Conservation (phyloP, 345 rosid species). For the Erodium maritimum region DNA sequence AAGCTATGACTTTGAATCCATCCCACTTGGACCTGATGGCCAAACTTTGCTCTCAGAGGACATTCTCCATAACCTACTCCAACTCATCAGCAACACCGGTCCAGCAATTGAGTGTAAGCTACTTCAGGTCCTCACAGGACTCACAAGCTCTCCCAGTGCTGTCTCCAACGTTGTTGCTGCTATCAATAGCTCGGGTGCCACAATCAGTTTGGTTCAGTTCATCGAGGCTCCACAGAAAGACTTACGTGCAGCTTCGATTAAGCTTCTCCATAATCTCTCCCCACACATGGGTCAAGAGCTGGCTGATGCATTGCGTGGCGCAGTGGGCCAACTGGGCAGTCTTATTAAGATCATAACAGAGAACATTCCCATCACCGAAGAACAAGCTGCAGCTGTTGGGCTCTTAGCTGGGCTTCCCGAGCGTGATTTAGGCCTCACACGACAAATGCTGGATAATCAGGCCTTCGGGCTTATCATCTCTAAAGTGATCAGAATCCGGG, state of each 20-base stretch:
- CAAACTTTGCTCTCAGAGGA: conserved; percentile 84
- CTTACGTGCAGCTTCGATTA: conserved; percentile 71
- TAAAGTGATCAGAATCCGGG: conserved; percentile 46
- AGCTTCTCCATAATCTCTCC: conserved; percentile 74
- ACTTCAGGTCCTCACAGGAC: conserved; percentile 89
- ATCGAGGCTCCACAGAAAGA: conserved; percentile 72
- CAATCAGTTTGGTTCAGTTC: conserved; percentile 88
- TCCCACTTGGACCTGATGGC: conserved; percentile 53
- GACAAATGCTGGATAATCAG: conserved; percentile 71
- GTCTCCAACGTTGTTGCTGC: conserved; percentile 70
- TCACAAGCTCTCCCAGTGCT: conserved; percentile 53
- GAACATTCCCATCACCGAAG: conserved; percentile 62
- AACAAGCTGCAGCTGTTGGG: conserved; percentile 84
- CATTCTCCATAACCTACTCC: conserved; percentile 64
- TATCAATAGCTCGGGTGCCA: conserved; percentile 85
- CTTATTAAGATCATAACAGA: conserved; percentile 57
- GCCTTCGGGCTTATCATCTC: conserved; percentile 52
- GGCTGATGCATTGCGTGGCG: conserved; percentile 66
- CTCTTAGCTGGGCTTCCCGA: conserved; percentile 95
- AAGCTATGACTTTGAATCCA: conserved; percentile 57
- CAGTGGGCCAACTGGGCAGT: conserved; percentile 74
- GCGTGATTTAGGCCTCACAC: conserved; percentile 72
- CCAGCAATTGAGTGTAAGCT: conserved; percentile 91
- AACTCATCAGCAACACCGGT: conserved; percentile 87
- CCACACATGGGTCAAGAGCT: conserved; percentile 80